Base-by-base conservation (phyloP, 352 stramenopile species). In the Phytophthora agathidicida region DNA sequence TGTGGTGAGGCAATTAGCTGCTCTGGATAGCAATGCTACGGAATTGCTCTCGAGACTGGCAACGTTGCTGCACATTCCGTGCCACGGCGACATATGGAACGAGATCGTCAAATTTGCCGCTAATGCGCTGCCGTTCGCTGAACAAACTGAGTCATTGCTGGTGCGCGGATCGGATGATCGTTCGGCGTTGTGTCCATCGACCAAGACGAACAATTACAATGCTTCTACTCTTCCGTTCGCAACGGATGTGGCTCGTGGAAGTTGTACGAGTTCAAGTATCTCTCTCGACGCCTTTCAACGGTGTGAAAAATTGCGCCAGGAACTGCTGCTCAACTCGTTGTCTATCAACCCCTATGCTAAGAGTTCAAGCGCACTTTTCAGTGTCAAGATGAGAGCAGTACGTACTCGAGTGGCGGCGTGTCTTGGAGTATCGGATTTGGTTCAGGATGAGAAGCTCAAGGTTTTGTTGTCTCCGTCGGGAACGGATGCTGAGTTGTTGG, bases 121-220 rank as follows among this genome's bases (percentile, higher is more conserved):
- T 16, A 82, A 79, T 32, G 85, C 85, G 24, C 61, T 92, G 54
- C 85, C 83, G 13, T 94, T 94, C 36, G 85, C 85, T 7, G 83
- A 94, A 54, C 86, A 89, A 52, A 95, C 87, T 35, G 87, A 94
- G 73, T 87, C 84, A 36, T 60, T 96, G 27, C 62, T 96, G 27
- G 71, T 92, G 20, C 84, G 82, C 22, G 89, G 89, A 22, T 96
- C 86, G 39, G 89, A 96, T 59, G 89, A 96, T 52, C 83, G 89
- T 20, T 92, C 88, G 20, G 55, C 89, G 26, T 45, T 96, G 5
- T 90, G 80, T 53, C 67, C 83, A n/a, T 54, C 57, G 3, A 70
- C 73, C 32, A 90, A 93, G 64, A 91, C 83, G n/a, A 96, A 96
- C 77, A 96, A 91, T 46, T 96, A 96, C 54, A 82, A 93, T 58